These are phyloP conservation scores for Dictyostelium intermedium DNA, from an alignment of 78 protist species.

Conservation along the genomic window DNA sequence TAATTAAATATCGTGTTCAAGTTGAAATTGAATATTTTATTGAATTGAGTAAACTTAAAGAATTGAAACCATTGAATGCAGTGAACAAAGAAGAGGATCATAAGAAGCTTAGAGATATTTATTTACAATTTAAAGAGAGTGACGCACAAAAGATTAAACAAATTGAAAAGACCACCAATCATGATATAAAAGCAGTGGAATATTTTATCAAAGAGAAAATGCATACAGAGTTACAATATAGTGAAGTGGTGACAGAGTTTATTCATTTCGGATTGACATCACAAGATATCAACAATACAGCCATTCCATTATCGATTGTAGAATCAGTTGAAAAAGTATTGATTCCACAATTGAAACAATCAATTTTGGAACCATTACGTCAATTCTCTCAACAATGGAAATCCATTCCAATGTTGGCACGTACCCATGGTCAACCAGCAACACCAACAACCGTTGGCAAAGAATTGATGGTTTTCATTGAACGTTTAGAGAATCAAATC, in stretches of 20 bases:
- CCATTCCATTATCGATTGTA: conserved; percentile 78
- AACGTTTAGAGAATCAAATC: conserved; percentile 84
- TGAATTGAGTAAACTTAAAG: conserved; percentile 26
- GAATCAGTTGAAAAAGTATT: conserved; percentile 42
- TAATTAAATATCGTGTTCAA: conserved; percentile 79
- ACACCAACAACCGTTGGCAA: conserved; percentile 95
- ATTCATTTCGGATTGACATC: conserved; percentile 88
- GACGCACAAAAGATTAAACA: conserved; percentile 84
- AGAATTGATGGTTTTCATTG: conserved; percentile 87
- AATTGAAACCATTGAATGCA: conserved; percentile 4
- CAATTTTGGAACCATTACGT: conserved; percentile 27
- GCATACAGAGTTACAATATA: conserved; percentile 22
- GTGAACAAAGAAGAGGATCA: neutral
- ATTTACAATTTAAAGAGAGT: conserved; percentile 16
- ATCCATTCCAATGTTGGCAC: conserved; percentile 90
- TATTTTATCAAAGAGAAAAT: conserved; percentile 83
- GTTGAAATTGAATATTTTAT: conserved; percentile 77
- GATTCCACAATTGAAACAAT: conserved; percentile 5
- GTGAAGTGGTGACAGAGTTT: conserved; percentile 74
- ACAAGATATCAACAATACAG: conserved; percentile 90
- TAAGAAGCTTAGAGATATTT: conserved; percentile 26
- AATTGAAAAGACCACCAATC: conserved; percentile 90
- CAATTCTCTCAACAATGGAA: conserved; percentile 29
- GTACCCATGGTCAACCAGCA: conserved; percentile 96
- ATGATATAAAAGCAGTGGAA: conserved; percentile 94